These are phyloP conservation scores for Dalbergia cochinchinensis DNA, from an alignment of 306 rosid genomes.

Conservation along the genomic window DNA sequence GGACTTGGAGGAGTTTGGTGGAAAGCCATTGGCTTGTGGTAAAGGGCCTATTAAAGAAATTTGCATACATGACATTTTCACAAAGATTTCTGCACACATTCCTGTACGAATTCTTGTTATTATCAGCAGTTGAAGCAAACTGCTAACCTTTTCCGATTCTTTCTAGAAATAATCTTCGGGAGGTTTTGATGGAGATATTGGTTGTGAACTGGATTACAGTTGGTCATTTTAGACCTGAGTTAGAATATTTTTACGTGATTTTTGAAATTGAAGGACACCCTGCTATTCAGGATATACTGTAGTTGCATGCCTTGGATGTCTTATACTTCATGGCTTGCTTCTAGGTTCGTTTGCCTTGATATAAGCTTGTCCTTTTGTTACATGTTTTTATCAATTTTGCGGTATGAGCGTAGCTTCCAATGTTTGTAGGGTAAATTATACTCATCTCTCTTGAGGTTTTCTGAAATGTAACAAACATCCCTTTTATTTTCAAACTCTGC, in stretches of 20 bases:
- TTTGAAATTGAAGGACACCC: conserved; percentile 50
- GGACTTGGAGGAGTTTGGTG: conserved; percentile 95
- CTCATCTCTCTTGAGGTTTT: too few relatives aligned
- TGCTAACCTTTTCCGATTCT: conserved; percentile 49
- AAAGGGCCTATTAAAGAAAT: conserved; percentile 47
- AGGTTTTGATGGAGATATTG: conserved; percentile 53
- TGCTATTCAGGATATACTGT: conserved; percentile 43
- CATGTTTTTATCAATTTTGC: neutral
- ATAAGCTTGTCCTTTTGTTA: neutral
- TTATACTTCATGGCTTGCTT: conserved; percentile 2
- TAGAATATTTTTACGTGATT: conserved; percentile 47
- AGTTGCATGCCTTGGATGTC: conserved; percentile 39
- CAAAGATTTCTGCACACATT: conserved; percentile 44
- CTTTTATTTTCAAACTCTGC: too few relatives aligned
- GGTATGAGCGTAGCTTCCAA: neutral
- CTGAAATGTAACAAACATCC: too few relatives aligned
- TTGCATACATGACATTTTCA: conserved; percentile 37
- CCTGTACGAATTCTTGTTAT: conserved; percentile 39
- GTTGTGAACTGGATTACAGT: conserved; percentile 45
- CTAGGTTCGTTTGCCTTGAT: neutral
- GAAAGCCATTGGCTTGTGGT: conserved; percentile 94
- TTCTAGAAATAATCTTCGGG: conserved; percentile 57
- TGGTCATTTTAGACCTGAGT: conserved; percentile 46
- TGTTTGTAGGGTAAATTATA: too few relatives aligned
- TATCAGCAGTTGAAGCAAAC: conserved; percentile 54